Base-by-base conservation (phyloP, 2,329 filamentous ascomycete species). In the Juglanconis juglandina region DNA sequence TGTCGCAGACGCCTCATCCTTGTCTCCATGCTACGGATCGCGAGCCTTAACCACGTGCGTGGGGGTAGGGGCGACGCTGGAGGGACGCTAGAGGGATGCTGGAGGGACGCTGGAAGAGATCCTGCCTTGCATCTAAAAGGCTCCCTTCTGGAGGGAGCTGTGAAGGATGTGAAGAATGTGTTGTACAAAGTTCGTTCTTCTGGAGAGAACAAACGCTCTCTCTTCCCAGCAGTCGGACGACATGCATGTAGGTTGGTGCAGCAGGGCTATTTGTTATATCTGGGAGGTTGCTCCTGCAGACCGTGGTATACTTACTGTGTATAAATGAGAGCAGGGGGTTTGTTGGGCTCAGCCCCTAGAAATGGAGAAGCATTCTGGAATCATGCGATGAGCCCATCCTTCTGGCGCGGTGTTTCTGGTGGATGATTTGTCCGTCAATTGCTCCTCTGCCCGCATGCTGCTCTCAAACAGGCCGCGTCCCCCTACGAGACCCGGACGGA, bases 1-100 rank as follows among this genome's bases (percentile, higher is more conserved):
- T 49, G 37, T 48, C 50, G 17, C 37, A 62, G 56, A 42, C 13
- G 39, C 39, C 37, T 57, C 46, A 58, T 61, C 59, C 59, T 56
- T 61, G 54, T 53, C 52, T 32, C 52, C 39, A 52, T 35, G 39
- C 46, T 37, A 62, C 34, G 41, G 56, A 59, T 59, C 47, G 60
- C 52, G 51, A 37, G 49, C 60, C 56, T 59, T 37, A 52, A 44
- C 60, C 60, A 62, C 60, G 60, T 62, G 60, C 52, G 41, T 47
- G 11, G 7, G 24, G 24, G 24, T 2, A 24, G 24, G 24, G 32
- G 52, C 14, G 37, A 13, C 14, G 3, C 14, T 17, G 34, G 34
- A 11, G 39, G 17, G 37, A 46, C 2, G 30, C 24, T 42, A 5
- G 10, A 42, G 32, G 49, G 49, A 33, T 52, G 3, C 14, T 17